Base-by-base conservation (phyloP, 768 basidiomycete genomes). In the Clavaria fumosa region DNA sequence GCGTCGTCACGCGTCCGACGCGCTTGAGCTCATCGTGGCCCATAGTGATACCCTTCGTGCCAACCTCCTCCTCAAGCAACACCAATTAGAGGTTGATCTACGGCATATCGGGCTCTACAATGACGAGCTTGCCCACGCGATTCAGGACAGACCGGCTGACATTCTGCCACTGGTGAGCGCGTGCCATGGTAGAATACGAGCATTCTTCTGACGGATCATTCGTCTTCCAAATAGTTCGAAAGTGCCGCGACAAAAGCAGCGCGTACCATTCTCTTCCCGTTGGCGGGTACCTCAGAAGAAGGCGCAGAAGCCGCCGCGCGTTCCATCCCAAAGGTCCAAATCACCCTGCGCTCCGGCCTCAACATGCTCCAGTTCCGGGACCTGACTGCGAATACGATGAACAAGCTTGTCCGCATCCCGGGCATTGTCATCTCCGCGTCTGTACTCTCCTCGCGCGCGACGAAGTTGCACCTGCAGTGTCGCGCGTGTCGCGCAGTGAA, bases 341-440 rank as follows among this genome's bases (percentile, higher is more conserved):
- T 96, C 37, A 86, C 79, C 27, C 65, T 96, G 24, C 75, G 70
- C 50, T 89, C 88, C n/a, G 84, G 82, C 4, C 70, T 93, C 46
- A 93, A 93, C 58, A 68, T 97, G 62, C 73, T 85, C 37, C 88
- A 85, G 54, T 95, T 97, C 55, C 77, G 95, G 28, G 89, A 90
- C 30, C 73, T 99, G 28, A 84, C 83, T 0, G 95, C 95, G 7
- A 73, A 90, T 48, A 89, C 82, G 15, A 83, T 97, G 69, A 91
- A 89, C 52, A 90, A 85, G 52, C 77, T 99, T 30, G 91, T 99
- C 24, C 83, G 95, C 42, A 72, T 96, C 30, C 95, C 95, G 2
- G 95, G 95, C 22, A 99, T 99, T 49, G 90, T 97, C 53, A 96
- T 97, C 53, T 91, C 91, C 22, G 86, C 95, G 0, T 93, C 90